Base-by-base conservation (phyloP, 2,329 filamentous ascomycete species). In the Rosellinia necatrix region DNA sequence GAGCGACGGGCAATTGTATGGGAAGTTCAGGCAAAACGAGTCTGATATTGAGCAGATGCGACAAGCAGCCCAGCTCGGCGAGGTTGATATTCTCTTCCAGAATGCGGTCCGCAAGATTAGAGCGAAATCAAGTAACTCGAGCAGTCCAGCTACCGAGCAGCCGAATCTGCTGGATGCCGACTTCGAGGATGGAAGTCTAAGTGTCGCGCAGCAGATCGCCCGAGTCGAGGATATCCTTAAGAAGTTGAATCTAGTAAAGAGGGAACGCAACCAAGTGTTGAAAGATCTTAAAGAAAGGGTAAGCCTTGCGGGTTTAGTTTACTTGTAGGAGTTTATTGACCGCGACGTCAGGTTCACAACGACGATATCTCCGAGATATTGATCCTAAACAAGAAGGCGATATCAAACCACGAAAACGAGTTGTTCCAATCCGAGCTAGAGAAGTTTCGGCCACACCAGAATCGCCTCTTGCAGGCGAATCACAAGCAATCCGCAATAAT, bases 231-330 rank as follows among this genome's bases (percentile, higher is more conserved):
- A 96, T 30, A 83, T 96, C 47, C 76, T 99, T 61, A 91, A 92
- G 76, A 97, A 92, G 74, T 74, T 99, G 66, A 96, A 92, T 66
- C 79, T 96, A 32, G 87, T 99, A 66, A 97, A 97, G 78, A 84
- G 91, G 56, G 96, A 99, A 73, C 82, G 94, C 57, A 87, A 88
- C 57, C 92, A 97, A 74, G 91, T 97, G 35, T 75, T 99, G 62
- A 97, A 97, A 72, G 94, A 99, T 74, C 79, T 99, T 65, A 99
- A 99, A 73, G 92, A 97, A 64, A 97, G 96, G 87, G 94, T 96
- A 73, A 66, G 80, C 29, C 15, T n/a, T 12, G 25, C 15, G 6
- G 17, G 42, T 25, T 10, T 32, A 13, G 34, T 42, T 15, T 9
- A 15, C 9, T 48, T 47, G 13, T 30, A 24, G 25, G 5, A 3